These are phyloP conservation scores for Elaeagnus macrophylla DNA, from an alignment of 306 rosid species.

Conservation along the genomic window DNA sequence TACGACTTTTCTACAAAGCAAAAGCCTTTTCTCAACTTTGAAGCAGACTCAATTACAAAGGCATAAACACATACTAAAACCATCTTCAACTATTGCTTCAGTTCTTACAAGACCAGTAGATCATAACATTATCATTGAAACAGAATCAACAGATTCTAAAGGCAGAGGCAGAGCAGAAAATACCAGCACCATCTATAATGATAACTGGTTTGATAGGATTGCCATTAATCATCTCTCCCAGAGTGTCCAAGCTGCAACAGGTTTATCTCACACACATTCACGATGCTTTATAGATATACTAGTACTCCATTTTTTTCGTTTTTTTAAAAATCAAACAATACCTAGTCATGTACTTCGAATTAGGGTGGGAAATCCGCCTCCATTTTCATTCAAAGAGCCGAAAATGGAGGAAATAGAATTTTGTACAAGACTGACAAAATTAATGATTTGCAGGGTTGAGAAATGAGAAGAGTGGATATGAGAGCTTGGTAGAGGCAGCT, in stretches of 20 bases:
- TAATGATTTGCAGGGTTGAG: slow-evolving; percentile 36
- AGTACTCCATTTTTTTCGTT: too few species aligned
- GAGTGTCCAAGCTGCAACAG: slow-evolving; percentile 67
- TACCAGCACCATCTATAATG: slow-evolving; percentile 26
- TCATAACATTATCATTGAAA: neutral
- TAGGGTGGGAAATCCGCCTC: too few species aligned
- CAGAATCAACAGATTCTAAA: neutral
- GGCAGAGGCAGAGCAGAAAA: slow-evolving; percentile 8
- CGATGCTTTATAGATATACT: too few species aligned
- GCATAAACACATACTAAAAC: too few species aligned
- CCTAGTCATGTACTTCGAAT: too few species aligned
- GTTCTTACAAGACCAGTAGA: slow-evolving; percentile 45
- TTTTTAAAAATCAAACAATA: too few species aligned
- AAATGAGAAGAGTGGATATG: slow-evolving; percentile 60
- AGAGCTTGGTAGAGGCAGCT: slow-evolving; percentile 75
- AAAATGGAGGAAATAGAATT: too few species aligned
- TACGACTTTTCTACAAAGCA: too few species aligned
- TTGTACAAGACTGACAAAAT: neutral
- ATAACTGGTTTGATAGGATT: slow-evolving; percentile 60
- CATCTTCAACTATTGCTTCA: slow-evolving; percentile 11
- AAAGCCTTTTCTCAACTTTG: too few species aligned
- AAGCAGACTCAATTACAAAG: too few species aligned
- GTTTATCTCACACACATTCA: slow-evolving; percentile 19
- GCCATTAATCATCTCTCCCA: slow-evolving; percentile 65
- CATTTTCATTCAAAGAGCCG: too few species aligned